Evolutionary conservation across 305 asterid species (phyloP).

Genomic region (Rubia peregrina): DNA sequence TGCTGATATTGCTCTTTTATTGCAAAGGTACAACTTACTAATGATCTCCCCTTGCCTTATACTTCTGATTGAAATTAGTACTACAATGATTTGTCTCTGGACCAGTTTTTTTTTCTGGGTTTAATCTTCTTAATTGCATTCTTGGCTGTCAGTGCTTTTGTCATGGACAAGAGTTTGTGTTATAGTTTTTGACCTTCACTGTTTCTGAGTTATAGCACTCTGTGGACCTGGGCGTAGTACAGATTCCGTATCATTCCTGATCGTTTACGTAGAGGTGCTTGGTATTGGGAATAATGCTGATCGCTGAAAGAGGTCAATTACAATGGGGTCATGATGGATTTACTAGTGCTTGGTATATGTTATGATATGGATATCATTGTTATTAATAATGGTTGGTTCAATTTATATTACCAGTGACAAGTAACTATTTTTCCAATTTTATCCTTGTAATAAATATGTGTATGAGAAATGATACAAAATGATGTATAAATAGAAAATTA

Average conservation of each 20-base stretch:
- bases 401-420: no score
- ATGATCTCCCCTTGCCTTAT: not conserved
- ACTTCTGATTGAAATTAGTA: not conserved
- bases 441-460: no score
- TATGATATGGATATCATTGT: not conserved
- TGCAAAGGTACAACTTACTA: conserved; percentile 55
- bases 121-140: not conserved
- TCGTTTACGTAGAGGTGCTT: no score
- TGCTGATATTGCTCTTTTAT: conserved; percentile 80
- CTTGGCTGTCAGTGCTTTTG: not conserved
- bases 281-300: not conserved
- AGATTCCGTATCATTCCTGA: not conserved
- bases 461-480: no score
- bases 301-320: not conserved
- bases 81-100: no score
- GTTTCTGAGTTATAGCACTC: not conserved
- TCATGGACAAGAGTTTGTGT: not conserved
- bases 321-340: not conserved
- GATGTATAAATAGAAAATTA: no score
- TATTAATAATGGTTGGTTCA: not conserved
- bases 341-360: not conserved
- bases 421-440: no score
- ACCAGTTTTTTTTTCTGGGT: not conserved
- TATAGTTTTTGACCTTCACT: not conserved
- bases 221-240: not conserved